Evolutionary conservation across 2,329 filamentous ascomycete species (phyloP).

Genomic region (Calonectria ilicicola): DNA sequence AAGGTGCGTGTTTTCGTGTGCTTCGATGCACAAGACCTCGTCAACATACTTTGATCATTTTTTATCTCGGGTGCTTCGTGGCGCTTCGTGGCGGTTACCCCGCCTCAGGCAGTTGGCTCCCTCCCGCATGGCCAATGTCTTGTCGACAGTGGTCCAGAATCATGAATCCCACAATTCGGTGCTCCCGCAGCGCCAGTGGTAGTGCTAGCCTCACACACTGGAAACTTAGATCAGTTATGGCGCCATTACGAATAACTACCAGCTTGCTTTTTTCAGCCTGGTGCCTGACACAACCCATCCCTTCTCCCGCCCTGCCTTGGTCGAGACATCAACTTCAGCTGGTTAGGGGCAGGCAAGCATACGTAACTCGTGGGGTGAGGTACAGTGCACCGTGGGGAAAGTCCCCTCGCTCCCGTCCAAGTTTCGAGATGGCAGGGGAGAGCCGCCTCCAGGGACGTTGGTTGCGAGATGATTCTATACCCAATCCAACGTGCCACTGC

Average conservation of each 20-base stretch:
- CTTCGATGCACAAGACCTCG: neutral
- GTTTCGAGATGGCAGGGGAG: neutral
- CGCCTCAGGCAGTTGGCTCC: neutral
- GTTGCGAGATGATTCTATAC: neutral
- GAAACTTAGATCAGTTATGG: neutral
- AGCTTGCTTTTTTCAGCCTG: slow-evolving; percentile 10
- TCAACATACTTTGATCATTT: neutral
- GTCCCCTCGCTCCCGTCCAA: neutral
- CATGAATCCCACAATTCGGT: slow-evolving; percentile 3
- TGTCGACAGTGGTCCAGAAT: neutral
- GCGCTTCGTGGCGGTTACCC: neutral
- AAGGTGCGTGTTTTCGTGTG: neutral
- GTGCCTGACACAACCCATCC: slow-evolving; percentile 6
- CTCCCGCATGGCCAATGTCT: neutral
- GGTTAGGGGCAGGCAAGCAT: neutral
- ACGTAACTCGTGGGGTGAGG: neutral
- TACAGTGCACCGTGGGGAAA: neutral
- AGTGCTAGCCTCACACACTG: neutral
- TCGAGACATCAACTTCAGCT: slow-evolving; percentile 11
- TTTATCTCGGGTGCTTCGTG: neutral
- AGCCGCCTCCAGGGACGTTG: neutral
- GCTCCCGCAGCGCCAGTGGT: neutral
- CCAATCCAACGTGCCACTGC: neutral
- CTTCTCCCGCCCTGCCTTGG: slow-evolving; percentile 4
- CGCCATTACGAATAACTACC: neutral